A percentile compares a stretch with the other conserved stretches of the same genome.
phyloP scores from a whole-genome alignment of 768 basidiomycete species.

The Leccinum imitatum region DNA sequence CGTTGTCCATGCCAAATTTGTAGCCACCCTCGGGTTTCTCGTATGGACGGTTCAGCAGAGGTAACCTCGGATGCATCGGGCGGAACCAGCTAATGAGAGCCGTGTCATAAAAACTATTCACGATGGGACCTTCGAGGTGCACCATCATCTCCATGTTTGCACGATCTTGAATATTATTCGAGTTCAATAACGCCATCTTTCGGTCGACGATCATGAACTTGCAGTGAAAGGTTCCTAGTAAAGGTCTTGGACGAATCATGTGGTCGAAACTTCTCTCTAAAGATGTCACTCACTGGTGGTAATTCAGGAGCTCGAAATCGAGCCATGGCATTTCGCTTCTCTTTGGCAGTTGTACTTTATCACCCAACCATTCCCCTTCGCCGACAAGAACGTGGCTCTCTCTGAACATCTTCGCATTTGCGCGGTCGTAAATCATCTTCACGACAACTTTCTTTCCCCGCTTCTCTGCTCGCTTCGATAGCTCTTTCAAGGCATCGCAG shows the following conservation, averaged over 20 bases:
- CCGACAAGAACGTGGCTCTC: slow-evolving; percentile 48
- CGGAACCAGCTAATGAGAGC: slow-evolving; percentile 62
- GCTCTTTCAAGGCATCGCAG: slow-evolving; percentile 49
- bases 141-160: slow-evolving; percentile 60
- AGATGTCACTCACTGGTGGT: slow-evolving; percentile 36
- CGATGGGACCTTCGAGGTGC: slow-evolving; percentile 69
- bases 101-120: slow-evolving; percentile 68
- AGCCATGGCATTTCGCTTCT: slow-evolving; percentile 59
- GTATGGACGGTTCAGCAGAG: slow-evolving; percentile 37
- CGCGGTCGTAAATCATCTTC: slow-evolving; percentile 72
- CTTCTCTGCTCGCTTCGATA: slow-evolving; percentile 47
- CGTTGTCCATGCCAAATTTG: slow-evolving; percentile 37
- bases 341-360: slow-evolving; percentile 49
- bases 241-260: slow-evolving; percentile 32
- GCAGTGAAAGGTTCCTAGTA: slow-evolving; percentile 69
- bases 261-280: not conserved
- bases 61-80: slow-evolving; percentile 45
- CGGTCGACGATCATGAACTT: slow-evolving; percentile 72
- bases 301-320: slow-evolving; percentile 60
- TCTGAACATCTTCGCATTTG: slow-evolving; percentile 50
- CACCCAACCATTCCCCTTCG: slow-evolving; percentile 43
- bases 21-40: slow-evolving; percentile 36
- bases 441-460: slow-evolving; percentile 52
- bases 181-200: slow-evolving; percentile 62
- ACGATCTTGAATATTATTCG: slow-evolving; percentile 67